Percentiles rank a stretch among this genome's conserved stretches.
Conservation (phyloP, 2,329 filamentous ascomycete species). For the Botrytis fragariae region DNA sequence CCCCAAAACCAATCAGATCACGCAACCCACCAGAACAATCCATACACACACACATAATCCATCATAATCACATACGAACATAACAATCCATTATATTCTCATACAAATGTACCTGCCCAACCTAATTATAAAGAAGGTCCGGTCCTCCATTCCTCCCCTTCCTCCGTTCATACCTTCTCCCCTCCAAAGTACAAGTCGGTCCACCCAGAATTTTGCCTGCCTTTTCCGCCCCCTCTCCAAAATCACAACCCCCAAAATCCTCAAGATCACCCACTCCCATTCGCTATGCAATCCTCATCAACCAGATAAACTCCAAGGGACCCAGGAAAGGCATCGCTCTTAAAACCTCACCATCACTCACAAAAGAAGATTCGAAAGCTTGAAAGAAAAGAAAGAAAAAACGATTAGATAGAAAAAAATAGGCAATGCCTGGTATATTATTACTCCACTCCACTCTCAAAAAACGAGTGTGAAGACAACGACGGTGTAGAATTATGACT, state of each 20-base stretch:
- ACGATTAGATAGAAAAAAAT: not conserved
- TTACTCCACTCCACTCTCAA: not conserved
- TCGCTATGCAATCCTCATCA: not conserved
- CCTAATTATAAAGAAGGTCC: not conserved
- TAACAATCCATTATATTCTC: not conserved
- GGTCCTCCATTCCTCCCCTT: not conserved
- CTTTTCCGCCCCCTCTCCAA: not conserved
- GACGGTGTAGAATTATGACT: not conserved
- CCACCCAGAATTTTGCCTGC: not conserved
- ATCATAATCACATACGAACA: not conserved
- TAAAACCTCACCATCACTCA: not conserved
- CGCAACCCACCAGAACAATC: not conserved
- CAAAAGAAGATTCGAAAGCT: not conserved
- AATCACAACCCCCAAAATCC: not conserved
- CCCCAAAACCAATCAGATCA: not conserved
- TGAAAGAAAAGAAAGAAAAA: not conserved
- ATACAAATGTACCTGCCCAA: not conserved
- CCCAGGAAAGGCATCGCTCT: not conserved
- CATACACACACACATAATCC: not conserved
- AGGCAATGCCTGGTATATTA: not conserved
- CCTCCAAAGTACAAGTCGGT: not conserved
- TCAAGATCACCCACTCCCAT: not conserved
- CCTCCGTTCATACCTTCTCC: not conserved
- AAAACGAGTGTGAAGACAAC: not conserved
- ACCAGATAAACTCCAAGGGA: not conserved